Base-by-base conservation (phyloP, 108 stramenopile genomes). In the Skeletonema grethae region DNA sequence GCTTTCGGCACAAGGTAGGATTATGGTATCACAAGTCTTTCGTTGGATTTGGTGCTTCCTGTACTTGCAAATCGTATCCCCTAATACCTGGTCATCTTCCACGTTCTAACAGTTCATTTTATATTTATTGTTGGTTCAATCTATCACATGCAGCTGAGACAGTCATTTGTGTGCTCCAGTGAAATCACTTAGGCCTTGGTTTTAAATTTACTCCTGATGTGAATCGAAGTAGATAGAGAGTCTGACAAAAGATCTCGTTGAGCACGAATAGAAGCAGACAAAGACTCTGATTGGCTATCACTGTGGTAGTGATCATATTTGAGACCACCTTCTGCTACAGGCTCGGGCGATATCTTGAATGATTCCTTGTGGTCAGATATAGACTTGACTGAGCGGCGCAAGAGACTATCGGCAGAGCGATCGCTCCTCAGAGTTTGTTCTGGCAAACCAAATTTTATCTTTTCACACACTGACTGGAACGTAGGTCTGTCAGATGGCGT, bases 381-480 rank as follows among this genome's bases (percentile, higher is more conserved):
- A 7, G 71, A 72, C 48, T 45, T 61, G 29, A 60, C 31, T 7
- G 71, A 72, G 8, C 71, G 62, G 20, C 50, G 1, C 48, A 63
- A n/a, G 30, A 72, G 71, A 24, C 63, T 66, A 38, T 50, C 64
- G 0, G 76, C 22, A 8, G 50, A 53, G 22, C 50, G 50, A 53
- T 53, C 50, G 50, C 50, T 53, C 22, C 22, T 22, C 7, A 53
- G 0, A 53, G 18, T 22, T 53, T 48, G 46, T 29, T 70, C 57
- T 10, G 76, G 76, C n/a, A 77, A 48, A 2, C 69, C 76, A 36
- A 77, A 70, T 35, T 77, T 77, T 18, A 77, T 70, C 63, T 70
- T 70, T 39, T 77, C 48, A 8, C 69, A 70, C 3, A 65, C 65
- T 13, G 69, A 69, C 25, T 64, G 69, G 45, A 77, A 77, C 4